Evolutionary conservation across 1,139 yeast species (phyloP).

Genomic region (Casaregolazyma suthepensis): DNA sequence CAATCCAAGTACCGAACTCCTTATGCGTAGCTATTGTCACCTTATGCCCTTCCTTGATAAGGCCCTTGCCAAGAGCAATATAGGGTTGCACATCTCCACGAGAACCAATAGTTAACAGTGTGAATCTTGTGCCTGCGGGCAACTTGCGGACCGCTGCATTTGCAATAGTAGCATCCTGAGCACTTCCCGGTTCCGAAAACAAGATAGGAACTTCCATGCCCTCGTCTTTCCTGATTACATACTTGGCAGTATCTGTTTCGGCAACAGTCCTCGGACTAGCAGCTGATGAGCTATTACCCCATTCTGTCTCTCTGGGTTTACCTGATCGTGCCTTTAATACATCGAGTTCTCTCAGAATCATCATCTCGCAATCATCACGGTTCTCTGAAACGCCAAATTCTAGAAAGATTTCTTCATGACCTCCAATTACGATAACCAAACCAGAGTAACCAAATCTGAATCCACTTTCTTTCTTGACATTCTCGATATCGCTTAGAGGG

Average conservation of each 20-base stretch:
- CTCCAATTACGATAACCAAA: constrained; percentile 58
- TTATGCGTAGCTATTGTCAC: constrained; percentile 81
- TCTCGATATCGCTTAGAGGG: constrained; percentile 68
- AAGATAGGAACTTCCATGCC: constrained; percentile 7
- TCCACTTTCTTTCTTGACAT: constrained; percentile 59
- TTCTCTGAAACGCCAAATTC: constrained; percentile 64
- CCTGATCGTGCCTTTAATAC: constrained; percentile 26
- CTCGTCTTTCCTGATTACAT: background rate
- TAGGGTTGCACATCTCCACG: constrained; percentile 97
- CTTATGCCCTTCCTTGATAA: constrained; percentile 70
- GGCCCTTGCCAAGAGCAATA: constrained; percentile 78
- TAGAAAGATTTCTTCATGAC: constrained; percentile 68
- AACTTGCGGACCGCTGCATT: constrained; percentile 1
- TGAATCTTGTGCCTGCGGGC: constrained; percentile 39
- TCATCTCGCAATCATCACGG: constrained; percentile 66
- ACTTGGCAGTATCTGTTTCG: constrained; percentile 6
- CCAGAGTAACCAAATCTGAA: constrained; percentile 65
- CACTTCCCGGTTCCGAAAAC: background rate
- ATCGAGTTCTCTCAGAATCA: constrained; percentile 49
- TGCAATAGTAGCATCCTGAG: background rate
- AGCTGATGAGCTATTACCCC: background rate
- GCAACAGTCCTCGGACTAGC: background rate
- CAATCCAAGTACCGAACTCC: constrained; percentile 76
- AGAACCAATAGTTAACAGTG: constrained; percentile 83
- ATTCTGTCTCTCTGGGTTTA: background rate